phyloP scores from a whole-genome alignment of 2,329 filamentous ascomycete genomes.

The Lasiodiplodia sp. region DNA sequence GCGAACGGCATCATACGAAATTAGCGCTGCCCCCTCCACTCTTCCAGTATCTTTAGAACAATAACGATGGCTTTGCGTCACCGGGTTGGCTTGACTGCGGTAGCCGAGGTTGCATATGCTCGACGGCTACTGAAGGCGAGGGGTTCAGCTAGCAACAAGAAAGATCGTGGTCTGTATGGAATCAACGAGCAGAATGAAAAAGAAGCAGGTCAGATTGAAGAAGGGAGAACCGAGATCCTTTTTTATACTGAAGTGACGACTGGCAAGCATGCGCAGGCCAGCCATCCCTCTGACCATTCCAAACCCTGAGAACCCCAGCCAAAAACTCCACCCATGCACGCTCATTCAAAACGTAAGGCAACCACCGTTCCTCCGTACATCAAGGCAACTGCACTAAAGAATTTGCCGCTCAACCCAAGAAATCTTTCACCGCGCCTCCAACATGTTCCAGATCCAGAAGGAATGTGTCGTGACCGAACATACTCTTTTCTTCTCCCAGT shows the following conservation, averaged over 20 bases:
- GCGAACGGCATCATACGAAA: neutral
- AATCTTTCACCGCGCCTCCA: slow-evolving; percentile 80
- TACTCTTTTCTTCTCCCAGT: slow-evolving; percentile 88
- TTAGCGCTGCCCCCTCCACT: no score
- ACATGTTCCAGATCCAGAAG: slow-evolving; percentile 91
- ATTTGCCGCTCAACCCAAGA: slow-evolving; percentile 65
- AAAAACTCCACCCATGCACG: slow-evolving; percentile 29
- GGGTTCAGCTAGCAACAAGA: neutral
- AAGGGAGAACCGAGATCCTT: slow-evolving; percentile 18
- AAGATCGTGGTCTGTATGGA: neutral
- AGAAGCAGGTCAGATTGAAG: neutral
- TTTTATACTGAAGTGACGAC: slow-evolving; percentile 23
- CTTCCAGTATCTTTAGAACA: neutral
- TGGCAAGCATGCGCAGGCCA: slow-evolving; percentile 24
- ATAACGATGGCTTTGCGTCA: neutral
- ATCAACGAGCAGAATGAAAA: neutral
- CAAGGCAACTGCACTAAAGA: neutral
- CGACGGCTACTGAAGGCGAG: neutral
- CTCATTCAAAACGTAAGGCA: neutral
- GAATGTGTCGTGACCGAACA: slow-evolving; percentile 98
- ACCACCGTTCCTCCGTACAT: neutral
- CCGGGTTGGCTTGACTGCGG: neutral
- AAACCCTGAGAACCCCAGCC: slow-evolving; percentile 23
- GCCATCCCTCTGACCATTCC: slow-evolving; percentile 26
- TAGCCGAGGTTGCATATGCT: neutral